Evolutionary conservation across 805 yeast species (phyloP), one percentile per base, ranked within the genome.

Genomic region (Myxozyma kluyveri): DNA sequence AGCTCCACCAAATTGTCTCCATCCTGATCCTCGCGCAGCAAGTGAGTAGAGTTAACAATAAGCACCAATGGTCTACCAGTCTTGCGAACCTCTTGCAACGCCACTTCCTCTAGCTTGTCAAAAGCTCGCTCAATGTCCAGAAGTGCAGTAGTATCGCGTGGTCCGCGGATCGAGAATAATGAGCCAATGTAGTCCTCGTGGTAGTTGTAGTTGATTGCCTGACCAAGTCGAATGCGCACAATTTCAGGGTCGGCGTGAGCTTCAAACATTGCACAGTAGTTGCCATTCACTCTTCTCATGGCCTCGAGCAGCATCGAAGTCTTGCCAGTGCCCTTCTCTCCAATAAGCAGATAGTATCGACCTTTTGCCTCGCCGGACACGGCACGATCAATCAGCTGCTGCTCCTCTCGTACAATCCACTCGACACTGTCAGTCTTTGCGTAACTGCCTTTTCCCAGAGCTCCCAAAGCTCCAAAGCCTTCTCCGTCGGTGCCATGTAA

Each of bases 321-420:
- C 64, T 86, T 86, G 1, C 95, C 95, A 0, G 93, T 86, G 0
- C 95, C 95, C 65, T 87, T 86, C 65, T 86, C 95, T 27, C 95
- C 95, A 37, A 87, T 77, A 35, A 87, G 64, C 43, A 87, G 69
- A 63, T 80, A 83, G 68, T 86, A 87, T 17, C 91, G 67, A 0
- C 95, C 95, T 4, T 68, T 68, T 1, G 78, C 69, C n/a, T 75
- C 67, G 1, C 95, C 95, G 6, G 75, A 65, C 2, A 87, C 74
- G 26, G 86, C 80, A 33, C 78, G 80, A 67, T 87, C 87, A 29
- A 86, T 65, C 6, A 81, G 63, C 23, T 71, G 62, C 61, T 86
- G 95, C 60, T 86, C 86, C 0, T 81, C 81, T 36, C 95, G 72
- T 44, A 76, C 79, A 84, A 41, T 75, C 59, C 56, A 57, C 29